phyloP scores from a whole-genome alignment of 1,139 yeast species.

The Kodamaea fungicola region DNA sequence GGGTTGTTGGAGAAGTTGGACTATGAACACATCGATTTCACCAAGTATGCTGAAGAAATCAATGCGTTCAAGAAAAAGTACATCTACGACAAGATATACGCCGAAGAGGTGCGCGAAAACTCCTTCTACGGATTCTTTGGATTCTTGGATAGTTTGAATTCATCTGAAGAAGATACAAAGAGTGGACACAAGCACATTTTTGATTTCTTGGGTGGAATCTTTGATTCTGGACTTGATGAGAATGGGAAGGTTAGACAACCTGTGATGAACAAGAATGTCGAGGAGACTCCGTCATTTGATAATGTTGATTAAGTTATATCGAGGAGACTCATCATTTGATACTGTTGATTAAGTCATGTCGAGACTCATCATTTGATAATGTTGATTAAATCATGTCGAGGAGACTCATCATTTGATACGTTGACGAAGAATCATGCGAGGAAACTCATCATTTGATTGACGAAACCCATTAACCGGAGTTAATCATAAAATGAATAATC shows the following conservation, averaged over 20 bases:
- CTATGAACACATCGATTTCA: constrained; percentile 72
- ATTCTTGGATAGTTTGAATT: constrained; percentile 55
- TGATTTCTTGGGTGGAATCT: constrained; percentile 67
- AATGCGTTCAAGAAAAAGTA: constrained; percentile 81
- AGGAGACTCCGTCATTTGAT: constrained; percentile 4
- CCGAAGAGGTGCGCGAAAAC: constrained; percentile 83
- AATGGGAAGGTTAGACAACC: constrained; percentile 7
- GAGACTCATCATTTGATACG: no score
- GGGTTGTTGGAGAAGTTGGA: constrained; percentile 69
- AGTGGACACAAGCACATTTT: constrained; percentile 50
- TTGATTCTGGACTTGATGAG: constrained; percentile 26
- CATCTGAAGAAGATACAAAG: constrained; percentile 16
- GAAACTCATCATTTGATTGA: no score
- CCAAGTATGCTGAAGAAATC: constrained; percentile 66
- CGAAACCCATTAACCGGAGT: no score
- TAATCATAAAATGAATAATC: no score
- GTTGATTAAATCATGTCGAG: no score
- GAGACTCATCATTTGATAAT: no score
- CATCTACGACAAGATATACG: constrained; percentile 89
- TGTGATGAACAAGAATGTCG: constrained; percentile 4
- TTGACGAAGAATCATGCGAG: no score
- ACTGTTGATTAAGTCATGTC: no score
- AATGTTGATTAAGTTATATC: constrained; percentile 6
- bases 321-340: no score
- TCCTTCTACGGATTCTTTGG: constrained; percentile 87